Conservation (phyloP, 1,284 basidiomycete species). For the Somion occarium region DNA sequence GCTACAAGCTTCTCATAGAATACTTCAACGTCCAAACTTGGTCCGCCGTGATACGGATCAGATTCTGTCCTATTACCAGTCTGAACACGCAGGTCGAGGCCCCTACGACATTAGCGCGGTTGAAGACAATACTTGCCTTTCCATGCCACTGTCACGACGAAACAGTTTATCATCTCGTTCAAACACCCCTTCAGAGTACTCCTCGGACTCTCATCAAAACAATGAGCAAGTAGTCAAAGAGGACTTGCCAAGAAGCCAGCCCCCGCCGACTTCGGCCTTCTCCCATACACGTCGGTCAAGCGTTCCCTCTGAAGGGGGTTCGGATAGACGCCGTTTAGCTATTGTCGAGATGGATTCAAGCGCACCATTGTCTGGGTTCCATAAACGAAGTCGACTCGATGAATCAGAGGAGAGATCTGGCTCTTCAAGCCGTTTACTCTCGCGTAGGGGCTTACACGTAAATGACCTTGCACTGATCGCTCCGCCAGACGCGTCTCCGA, state of each 20-base stretch:
- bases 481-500: slow-evolving; percentile 61
- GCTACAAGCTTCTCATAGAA: slow-evolving; percentile 13
- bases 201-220: slow-evolving; percentile 26
- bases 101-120: slow-evolving; percentile 9
- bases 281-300: slow-evolving; percentile 35
- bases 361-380: slow-evolving; percentile 16
- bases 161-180: slow-evolving; percentile 2
- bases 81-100: slow-evolving; percentile 26
- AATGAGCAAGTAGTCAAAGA: background rate
- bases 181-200: slow-evolving; percentile 43
- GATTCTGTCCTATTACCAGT: slow-evolving; percentile 31
- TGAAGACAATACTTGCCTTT: slow-evolving; percentile 1
- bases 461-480: slow-evolving; percentile 59
- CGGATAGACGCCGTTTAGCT: slow-evolving; percentile 60
- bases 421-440: slow-evolving; percentile 29
- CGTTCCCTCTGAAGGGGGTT: slow-evolving; percentile 49
- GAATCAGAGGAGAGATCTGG: slow-evolving; percentile 12
- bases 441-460: slow-evolving; percentile 42
- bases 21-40: slow-evolving; percentile 21
- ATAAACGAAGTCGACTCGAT: slow-evolving; percentile 20
- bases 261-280: background rate
- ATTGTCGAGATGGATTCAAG: slow-evolving; percentile 53
- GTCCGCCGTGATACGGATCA: slow-evolving; percentile 27
- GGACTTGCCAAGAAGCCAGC: background rate
- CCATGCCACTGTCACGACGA: slow-evolving; percentile 5